A percentile compares a stretch with the other conserved stretches of the same genome.
These are phyloP conservation scores for Epipyxis sp. DNA, from an alignment of 108 stramenopile species.

Conservation along the genomic window DNA sequence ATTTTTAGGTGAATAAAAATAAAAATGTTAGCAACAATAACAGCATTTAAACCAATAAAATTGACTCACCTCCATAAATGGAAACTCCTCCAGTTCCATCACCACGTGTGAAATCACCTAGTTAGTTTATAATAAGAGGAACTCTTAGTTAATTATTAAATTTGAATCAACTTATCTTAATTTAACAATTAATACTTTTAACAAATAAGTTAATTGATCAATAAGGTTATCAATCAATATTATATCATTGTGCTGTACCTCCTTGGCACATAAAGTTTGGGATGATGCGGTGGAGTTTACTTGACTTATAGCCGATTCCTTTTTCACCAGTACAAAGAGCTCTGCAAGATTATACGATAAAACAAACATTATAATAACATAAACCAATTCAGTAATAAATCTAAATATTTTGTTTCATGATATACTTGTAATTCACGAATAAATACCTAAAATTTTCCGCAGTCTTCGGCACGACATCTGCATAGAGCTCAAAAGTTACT, in stretches of 20 bases:
- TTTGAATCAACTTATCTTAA: no score
- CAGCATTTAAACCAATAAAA: slow-evolving; percentile 29
- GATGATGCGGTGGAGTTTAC: slow-evolving; percentile 71
- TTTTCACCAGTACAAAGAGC: slow-evolving; percentile 66
- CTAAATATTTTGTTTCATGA: no score
- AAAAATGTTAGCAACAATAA: background rate
- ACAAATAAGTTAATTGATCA: no score
- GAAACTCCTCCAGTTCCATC: slow-evolving; percentile 62
- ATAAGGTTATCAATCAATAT: no score
- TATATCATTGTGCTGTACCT: background rate
- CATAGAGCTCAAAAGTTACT: slow-evolving; percentile 77
- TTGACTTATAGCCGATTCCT: slow-evolving; percentile 81
- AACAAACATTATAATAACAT: no score
- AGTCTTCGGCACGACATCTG: slow-evolving; percentile 84
- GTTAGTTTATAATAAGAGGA: no score
- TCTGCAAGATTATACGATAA: no score
- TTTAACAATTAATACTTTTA: no score
- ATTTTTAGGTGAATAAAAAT: no score
- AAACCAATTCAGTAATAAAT: no score
- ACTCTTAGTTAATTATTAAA: background rate
- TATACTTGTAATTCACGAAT: no score
- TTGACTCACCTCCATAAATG: slow-evolving; percentile 21
- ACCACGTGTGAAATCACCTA: slow-evolving; percentile 32
- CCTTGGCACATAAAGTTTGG: slow-evolving; percentile 34
- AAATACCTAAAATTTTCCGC: slow-evolving; percentile 77